Evolutionary conservation across 345 rosid genomes (phyloP).

Genomic region (Noccaea bulbosa): DNA sequence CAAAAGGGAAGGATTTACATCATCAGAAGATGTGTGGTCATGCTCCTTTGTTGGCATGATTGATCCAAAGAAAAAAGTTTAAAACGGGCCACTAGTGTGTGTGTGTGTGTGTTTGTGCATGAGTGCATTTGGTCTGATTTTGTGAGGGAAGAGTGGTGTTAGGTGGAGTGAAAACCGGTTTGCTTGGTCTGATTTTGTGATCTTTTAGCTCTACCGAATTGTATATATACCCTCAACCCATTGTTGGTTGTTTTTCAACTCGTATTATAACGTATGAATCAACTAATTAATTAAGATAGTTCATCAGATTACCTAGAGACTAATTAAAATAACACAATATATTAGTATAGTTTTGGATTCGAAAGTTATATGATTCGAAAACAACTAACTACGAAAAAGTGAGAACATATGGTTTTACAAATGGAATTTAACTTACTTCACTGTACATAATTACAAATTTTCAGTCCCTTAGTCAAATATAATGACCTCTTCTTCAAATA

Average conservation of each 20-base stretch:
- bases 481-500: slow-evolving; percentile 36
- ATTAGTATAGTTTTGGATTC: neutral
- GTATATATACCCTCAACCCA: slow-evolving; percentile 23
- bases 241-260: slow-evolving; percentile 11
- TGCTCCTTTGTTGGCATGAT: slow-evolving; percentile 83
- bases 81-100: too few relatives aligned
- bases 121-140: slow-evolving; percentile 4
- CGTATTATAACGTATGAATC: neutral
- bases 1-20: slow-evolving; percentile 80
- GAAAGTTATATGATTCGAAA: too few relatives aligned
- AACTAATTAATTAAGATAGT: neutral
- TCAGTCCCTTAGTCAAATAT: slow-evolving; percentile 20
- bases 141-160: slow-evolving; percentile 22
- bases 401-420: too few relatives aligned
- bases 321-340: slow-evolving; percentile 1
- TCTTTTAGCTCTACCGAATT: slow-evolving; percentile 6
- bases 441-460: neutral
- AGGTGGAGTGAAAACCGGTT: neutral
- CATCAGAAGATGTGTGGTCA: slow-evolving; percentile 71
- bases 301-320: slow-evolving; percentile 1
- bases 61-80: slow-evolving; percentile 17
- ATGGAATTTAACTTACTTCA: too few relatives aligned
- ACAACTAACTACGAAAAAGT: too few relatives aligned
- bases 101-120: neutral
- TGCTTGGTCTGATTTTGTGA: slow-evolving; percentile 17